These are phyloP conservation scores for Coffea humblotiana DNA, from an alignment of 305 asterid genomes.

Conservation along the genomic window DNA sequence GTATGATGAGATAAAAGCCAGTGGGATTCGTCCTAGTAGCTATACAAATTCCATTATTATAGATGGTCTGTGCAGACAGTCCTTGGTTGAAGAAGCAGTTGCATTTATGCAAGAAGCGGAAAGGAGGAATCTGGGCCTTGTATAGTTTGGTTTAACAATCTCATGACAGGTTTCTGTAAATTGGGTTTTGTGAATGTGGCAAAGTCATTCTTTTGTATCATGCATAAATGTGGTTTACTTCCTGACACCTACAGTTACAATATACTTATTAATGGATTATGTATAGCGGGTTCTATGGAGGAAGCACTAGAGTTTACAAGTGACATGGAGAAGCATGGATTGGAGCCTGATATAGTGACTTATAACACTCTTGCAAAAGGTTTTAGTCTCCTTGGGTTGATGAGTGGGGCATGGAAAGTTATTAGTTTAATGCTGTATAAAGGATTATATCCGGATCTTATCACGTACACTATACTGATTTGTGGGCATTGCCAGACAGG, in stretches of 20 bases:
- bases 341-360: constrained; percentile 71
- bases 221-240: constrained; percentile 63
- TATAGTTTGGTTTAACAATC: constrained; percentile 57
- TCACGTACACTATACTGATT: constrained; percentile 52
- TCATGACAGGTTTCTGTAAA: constrained; percentile 68
- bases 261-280: constrained; percentile 72
- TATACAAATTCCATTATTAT: constrained; percentile 61
- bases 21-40: constrained; percentile 44
- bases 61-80: constrained; percentile 69
- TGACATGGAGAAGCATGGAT: constrained; percentile 71
- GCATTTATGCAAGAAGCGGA: constrained; percentile 43
- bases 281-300: constrained; percentile 58
- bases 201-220: constrained; percentile 65
- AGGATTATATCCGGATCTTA: constrained; percentile 45
- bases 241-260: constrained; percentile 75
- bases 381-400: constrained; percentile 60
- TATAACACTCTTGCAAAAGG: constrained; percentile 71
- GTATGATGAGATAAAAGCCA: constrained; percentile 47
- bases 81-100: constrained; percentile 62
- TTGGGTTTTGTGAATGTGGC: constrained; percentile 60
- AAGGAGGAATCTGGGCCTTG: constrained; percentile 44
- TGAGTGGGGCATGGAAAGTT: constrained; percentile 41
- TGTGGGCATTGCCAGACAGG: constrained; percentile 64
- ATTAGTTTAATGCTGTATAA: constrained; percentile 31
- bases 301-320: constrained; percentile 61